Base-by-base conservation (phyloP, 2,329 filamentous ascomycete genomes). In the Hortaea werneckii region DNA sequence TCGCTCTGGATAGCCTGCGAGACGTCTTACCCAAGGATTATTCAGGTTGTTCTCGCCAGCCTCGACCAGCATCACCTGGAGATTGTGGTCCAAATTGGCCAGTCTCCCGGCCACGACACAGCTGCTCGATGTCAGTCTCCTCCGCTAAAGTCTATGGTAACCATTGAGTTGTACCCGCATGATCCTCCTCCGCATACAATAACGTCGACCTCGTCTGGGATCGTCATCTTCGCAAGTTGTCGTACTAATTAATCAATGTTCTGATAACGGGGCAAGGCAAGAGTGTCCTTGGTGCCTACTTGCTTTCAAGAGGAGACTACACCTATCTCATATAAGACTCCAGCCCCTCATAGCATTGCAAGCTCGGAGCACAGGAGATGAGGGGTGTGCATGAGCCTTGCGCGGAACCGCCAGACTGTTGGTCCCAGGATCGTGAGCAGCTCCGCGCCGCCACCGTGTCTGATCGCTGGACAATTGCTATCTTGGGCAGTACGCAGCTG, bases 171-270 rank as follows among this genome's bases (percentile, higher is more conserved):
- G 50, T 61, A 80, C 76, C 78, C 80, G 50, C 75, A 79, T 61
- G 80, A 85, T 45, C 83, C 83, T 58, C 84, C 84, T 58, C 84
- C 84, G 54, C 80, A 83, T 29, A 87, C 82, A 56, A 87, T 87
- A 56, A 88, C 87, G 62, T 87, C 84, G 59, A 86, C 84, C 71
- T 87, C 84, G 48, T 87, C 83, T 32, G 83, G 83, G 51, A 87
- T 72, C 53, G 73, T 78, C 73, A 79, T 81, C 4, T 53, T 64
- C 55, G 41, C 43, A 40, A 26, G 20, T 20, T 20, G 20, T 20
- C 20, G 20, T 20, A 20, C 20, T 20, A 12, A 20, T 20, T 4
- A 20, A 20, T 20, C 20, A 20, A 20, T 20, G 20, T 20, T 20
- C 20, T 20, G 20, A 20, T 20, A 20, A 20, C 20, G 20, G 32